These are phyloP conservation scores for Sclerotinia spermophila DNA, from an alignment of 2,329 filamentous ascomycete species.

Conservation along the genomic window DNA sequence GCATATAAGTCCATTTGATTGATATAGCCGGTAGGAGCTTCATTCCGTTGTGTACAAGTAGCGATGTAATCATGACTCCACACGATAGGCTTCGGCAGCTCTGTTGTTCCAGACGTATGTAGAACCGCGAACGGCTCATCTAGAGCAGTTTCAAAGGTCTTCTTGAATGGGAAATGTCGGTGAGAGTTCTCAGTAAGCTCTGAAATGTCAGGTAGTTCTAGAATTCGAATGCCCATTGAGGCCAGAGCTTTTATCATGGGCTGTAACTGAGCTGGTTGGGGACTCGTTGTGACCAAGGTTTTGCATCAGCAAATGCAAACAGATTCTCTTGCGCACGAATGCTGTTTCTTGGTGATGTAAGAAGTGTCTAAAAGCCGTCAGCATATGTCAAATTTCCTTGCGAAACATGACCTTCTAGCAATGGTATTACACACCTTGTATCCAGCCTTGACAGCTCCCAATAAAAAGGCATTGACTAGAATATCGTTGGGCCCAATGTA, in stretches of 20 bases:
- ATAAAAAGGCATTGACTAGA: background rate
- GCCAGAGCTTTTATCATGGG: background rate
- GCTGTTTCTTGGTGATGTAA: slow-evolving; percentile 14
- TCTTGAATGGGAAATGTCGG: background rate
- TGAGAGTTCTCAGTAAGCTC: background rate
- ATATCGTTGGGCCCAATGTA: slow-evolving; percentile 40
- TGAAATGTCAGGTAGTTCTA: background rate
- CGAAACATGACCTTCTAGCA: background rate
- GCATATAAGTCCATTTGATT: slow-evolving; percentile 6
- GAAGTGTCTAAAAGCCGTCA: background rate
- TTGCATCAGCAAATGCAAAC: background rate
- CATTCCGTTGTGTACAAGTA: background rate
- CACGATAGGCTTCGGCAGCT: slow-evolving; percentile 11
- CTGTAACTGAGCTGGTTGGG: background rate
- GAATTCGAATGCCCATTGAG: background rate
- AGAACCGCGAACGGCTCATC: background rate
- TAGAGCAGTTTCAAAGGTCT: background rate
- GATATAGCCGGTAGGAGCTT: background rate
- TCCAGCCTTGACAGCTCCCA: slow-evolving; percentile 15
- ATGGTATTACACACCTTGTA: slow-evolving; percentile 6
- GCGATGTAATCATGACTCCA: slow-evolving; percentile 4
- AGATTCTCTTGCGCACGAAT: slow-evolving; percentile 7
- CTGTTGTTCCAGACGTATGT: slow-evolving; percentile 12
- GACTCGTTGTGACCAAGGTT: slow-evolving; percentile 6
- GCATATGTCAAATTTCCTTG: background rate